Evolutionary conservation across 2,329 filamentous ascomycete species (phyloP), one percentile per base, ranked within the genome.

Genomic region (Ascochyta pisi): DNA sequence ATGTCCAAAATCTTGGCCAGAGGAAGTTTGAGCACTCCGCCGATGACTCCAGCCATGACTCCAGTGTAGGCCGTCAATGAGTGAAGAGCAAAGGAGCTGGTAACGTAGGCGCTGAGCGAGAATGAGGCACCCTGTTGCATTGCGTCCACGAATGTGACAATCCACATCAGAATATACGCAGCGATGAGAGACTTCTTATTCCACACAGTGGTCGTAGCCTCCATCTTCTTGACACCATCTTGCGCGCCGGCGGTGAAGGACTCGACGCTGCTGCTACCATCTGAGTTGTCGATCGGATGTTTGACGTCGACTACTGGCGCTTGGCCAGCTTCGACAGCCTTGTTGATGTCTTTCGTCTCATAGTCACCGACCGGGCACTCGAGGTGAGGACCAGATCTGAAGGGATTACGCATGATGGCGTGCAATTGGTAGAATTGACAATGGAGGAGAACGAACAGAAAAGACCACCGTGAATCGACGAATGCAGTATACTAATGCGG

Each of bases 161-260:
- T 24, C 57, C 57, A 60, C 48, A 60, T 60, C 39, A 55, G 50
- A 29, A 59, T 42, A 41, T 80, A 82, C n/a, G 76, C 77, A 16
- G 66, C 50, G 16, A 76, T 65, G 22, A 82, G 69, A 6, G 76
- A 65, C 3, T 63, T 60, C 26, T 63, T 73, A 1, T 74, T 74
- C 76, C 76, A 81, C 26, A 74, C 69, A 9, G 67, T 66, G 6
- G 78, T 77, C 26, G 73, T 71, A 33, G 76, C 78, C 54, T 81
- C 74, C 19, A 78, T 73, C 38, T 73, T 68, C 50, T 73, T 71
- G 33, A 79, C 76, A 50, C 78, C 76, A 19, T 67, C 60, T 57
- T 79, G 75, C 4, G 48, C 58, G 6, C 43, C 48, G 2, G 45
- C 42, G 4, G 54, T 58, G 43, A 58, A 57, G 3, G 34, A 47